Conservation (phyloP, 257 asterid genomes). For the Solanum appendiculatum region DNA sequence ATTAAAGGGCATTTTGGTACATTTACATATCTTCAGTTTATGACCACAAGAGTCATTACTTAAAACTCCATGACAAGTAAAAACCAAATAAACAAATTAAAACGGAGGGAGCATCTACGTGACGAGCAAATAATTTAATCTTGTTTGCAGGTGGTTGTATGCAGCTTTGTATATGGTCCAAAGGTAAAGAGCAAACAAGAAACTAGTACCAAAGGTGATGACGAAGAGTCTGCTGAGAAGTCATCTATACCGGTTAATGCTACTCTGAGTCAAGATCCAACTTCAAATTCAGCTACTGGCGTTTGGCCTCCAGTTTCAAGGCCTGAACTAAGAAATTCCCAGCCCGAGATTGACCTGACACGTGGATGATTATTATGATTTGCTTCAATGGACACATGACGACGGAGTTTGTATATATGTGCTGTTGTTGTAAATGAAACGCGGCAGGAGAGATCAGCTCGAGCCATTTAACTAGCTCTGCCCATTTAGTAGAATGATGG, state of each 20-base stretch:
- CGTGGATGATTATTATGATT: slow-evolving; percentile 53
- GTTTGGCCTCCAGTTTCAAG: slow-evolving; percentile 53
- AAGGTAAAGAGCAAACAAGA: slow-evolving; percentile 48
- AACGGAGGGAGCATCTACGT: neutral
- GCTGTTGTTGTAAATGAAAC: slow-evolving; percentile 64
- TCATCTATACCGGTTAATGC: slow-evolving; percentile 18
- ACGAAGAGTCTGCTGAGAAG: slow-evolving; percentile 30
- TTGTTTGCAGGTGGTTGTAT: slow-evolving; percentile 52
- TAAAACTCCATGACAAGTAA: neutral
- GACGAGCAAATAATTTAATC: neutral
- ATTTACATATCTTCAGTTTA: neutral
- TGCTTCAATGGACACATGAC: slow-evolving; percentile 28
- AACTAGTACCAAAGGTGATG: slow-evolving; percentile 19
- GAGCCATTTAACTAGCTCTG: neutral
- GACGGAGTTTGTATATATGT: slow-evolving; percentile 37
- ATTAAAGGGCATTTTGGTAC: neutral
- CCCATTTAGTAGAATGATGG: slow-evolving; percentile 14
- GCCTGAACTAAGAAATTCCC: slow-evolving; percentile 43
- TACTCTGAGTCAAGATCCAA: slow-evolving; percentile 25
- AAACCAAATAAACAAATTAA: neutral
- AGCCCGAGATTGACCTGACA: slow-evolving; percentile 64
- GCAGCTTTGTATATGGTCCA: slow-evolving; percentile 77
- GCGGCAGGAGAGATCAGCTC: slow-evolving; percentile 15
- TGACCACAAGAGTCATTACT: neutral
- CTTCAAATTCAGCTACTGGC: slow-evolving; percentile 32